Percentiles rank a stretch among this genome's conserved stretches.
These are phyloP conservation scores for Solanum hybrid DNA, from an alignment of 305 asterid species.

Conservation along the genomic window DNA sequence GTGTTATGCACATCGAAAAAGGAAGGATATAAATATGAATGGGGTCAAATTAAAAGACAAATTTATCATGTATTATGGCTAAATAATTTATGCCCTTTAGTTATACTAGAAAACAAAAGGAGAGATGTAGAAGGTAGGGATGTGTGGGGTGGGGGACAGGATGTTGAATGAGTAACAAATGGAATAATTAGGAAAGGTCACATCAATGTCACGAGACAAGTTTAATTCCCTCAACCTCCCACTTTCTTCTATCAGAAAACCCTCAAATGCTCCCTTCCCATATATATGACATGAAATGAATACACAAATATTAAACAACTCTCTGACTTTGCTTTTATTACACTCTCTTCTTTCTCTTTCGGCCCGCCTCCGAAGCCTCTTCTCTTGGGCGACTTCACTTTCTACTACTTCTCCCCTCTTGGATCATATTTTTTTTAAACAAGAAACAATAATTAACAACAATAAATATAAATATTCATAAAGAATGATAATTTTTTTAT, in stretches of 20 bases:
- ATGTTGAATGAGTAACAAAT: neutral
- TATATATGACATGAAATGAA: neutral
- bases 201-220: conserved; percentile 2
- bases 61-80: neutral
- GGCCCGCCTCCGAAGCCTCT: conserved; percentile 1
- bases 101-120: neutral
- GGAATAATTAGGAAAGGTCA: conserved; percentile 4
- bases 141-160: neutral
- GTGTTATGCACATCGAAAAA: too few species aligned
- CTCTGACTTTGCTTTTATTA: neutral
- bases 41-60: too few species aligned
- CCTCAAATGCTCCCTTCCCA: neutral
- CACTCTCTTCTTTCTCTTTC: neutral
- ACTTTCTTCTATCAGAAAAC: neutral
- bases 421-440: neutral
- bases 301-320: neutral
- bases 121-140: neutral
- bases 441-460: too few species aligned
- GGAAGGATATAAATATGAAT: too few species aligned
- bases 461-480: too few species aligned
- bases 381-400: neutral
- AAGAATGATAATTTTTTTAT: too few species aligned
- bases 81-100: neutral
- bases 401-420: neutral
- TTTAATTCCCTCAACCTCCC: neutral